Percentiles rank a stretch among this genome's conserved stretches.
These are phyloP conservation scores for Neurospora sp. DNA, from an alignment of 2,329 filamentous ascomycete genomes.

Conservation along the genomic window DNA sequence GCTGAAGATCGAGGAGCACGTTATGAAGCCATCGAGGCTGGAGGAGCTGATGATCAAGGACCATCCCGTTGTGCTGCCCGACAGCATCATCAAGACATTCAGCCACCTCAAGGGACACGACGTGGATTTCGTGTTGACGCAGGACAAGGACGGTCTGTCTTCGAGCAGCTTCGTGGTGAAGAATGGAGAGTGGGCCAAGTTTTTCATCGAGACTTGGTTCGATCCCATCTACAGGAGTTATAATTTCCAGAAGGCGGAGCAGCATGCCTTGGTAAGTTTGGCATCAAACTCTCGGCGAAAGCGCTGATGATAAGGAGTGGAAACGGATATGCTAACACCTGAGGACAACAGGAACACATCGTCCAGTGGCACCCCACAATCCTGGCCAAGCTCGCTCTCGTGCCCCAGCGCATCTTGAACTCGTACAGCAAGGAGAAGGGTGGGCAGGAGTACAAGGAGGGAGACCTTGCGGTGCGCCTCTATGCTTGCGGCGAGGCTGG, in stretches of 20 bases:
- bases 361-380: conserved; percentile 97
- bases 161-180: conserved; percentile 70
- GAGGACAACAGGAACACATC: conserved; percentile 59
- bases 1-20: conserved; percentile 57
- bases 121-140: conserved; percentile 73
- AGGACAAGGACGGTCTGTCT: conserved; percentile 73
- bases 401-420: conserved; percentile 81
- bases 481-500: conserved; percentile 55
- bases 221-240: conserved; percentile 89
- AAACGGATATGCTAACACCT: conserved; percentile 19
- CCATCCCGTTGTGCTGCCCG: conserved; percentile 79
- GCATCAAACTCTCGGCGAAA: neutral
- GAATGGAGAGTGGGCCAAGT: conserved; percentile 84
- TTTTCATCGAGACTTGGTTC: conserved; percentile 91
- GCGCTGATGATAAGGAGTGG: neutral
- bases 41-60: conserved; percentile 78
- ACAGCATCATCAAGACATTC: conserved; percentile 96
- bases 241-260: conserved; percentile 92
- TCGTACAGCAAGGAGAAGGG: conserved; percentile 54
- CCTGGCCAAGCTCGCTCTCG: conserved; percentile 75
- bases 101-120: conserved; percentile 66
- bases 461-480: conserved; percentile 77
- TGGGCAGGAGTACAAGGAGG: conserved; percentile 64
- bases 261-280: conserved; percentile 68
- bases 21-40: conserved; percentile 59